Percentiles rank a stretch among this genome's conserved stretches.
phyloP scores from a whole-genome alignment of 1,284 basidiomycete species.

The Papiliotrema laurentii region DNA sequence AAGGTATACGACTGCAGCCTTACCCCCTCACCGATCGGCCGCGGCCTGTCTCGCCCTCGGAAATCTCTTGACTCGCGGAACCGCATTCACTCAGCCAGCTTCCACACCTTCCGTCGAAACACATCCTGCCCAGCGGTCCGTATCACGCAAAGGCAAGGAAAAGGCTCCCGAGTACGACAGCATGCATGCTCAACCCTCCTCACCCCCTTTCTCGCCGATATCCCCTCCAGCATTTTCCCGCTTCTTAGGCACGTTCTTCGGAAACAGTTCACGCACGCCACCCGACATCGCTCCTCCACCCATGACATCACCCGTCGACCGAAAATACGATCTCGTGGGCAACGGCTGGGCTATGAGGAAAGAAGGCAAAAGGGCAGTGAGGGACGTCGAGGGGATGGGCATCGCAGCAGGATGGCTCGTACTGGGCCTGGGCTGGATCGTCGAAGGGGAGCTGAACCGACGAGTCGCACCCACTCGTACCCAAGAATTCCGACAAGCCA shows the following conservation, averaged over 20 bases:
- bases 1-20: conserved; percentile 34
- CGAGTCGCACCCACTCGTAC: not conserved
- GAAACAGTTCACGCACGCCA: not conserved
- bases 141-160: not conserved
- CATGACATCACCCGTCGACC: not conserved
- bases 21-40: conserved; percentile 35
- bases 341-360: conserved; percentile 37
- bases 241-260: not conserved
- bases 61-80: conserved; percentile 37
- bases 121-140: not conserved
- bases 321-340: conserved; percentile 15
- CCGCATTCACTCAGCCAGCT: conserved; percentile 15
- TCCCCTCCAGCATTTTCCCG: not conserved
- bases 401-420: conserved; percentile 41
- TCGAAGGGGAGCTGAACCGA: conserved; percentile 20
- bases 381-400: conserved; percentile 41
- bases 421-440: conserved; percentile 37
- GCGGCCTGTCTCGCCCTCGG: conserved; percentile 40
- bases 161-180: not conserved
- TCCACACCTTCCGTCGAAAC: not conserved
- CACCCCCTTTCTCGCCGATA: not conserved
- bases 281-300: not conserved
- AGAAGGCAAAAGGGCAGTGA: conserved; percentile 37
- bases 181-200: not conserved
- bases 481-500: not conserved